Base-by-base conservation (phyloP, 345 rosid genomes). In the Laguncularia racemosa region DNA sequence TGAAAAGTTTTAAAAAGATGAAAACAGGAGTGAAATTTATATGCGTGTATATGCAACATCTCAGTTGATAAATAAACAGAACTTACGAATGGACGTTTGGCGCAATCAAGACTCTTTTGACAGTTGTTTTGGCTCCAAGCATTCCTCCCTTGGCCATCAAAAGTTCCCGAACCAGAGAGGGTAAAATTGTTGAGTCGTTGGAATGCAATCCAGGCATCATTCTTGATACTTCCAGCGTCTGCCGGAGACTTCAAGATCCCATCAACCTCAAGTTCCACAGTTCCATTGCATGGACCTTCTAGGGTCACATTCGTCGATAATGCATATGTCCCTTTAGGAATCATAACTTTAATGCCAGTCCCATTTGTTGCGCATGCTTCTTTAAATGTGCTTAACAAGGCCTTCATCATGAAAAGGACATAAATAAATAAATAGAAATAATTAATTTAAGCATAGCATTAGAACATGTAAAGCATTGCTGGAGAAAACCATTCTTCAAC, bases 131-230 rank as follows among this genome's bases (percentile, higher is more conserved):
- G 48, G 28, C 62, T 60, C 78, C 83, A 79, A 20, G 74, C 78
- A 18, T 52, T n/a, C 6, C 67, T 53, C 0, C 96, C 88, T 59
- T 78, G 76, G 17, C 93, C 96, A 21, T 88, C 85, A 49, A 88
- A 78, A 16, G 73, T 66, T 21, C 96, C 88, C 12, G 75, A 75
- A 2, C 88, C 93, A 11, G 66, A 59, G 28, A 85, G 12, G 0
- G 70, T 74, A 48, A 88, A 58, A 2, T 53, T 55, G 13, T 76
- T 58, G 3, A 88, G 44, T 48, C 66, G 49, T 14, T 53, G 18
- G 62, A 88, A 69, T 14, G 59, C 13, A 48, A 88, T 52, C 93
- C 93, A 88, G 51, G 68, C 70, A 0, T 66, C 72, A 8, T 62
- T 61, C 52, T 44, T 70, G 50, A 73, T 57, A 38, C 45, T 38